Percentiles rank a stretch among this genome's conserved stretches.
phyloP scores from a whole-genome alignment of 2,329 filamentous ascomycete species.

The Aspergillus intermedius region DNA sequence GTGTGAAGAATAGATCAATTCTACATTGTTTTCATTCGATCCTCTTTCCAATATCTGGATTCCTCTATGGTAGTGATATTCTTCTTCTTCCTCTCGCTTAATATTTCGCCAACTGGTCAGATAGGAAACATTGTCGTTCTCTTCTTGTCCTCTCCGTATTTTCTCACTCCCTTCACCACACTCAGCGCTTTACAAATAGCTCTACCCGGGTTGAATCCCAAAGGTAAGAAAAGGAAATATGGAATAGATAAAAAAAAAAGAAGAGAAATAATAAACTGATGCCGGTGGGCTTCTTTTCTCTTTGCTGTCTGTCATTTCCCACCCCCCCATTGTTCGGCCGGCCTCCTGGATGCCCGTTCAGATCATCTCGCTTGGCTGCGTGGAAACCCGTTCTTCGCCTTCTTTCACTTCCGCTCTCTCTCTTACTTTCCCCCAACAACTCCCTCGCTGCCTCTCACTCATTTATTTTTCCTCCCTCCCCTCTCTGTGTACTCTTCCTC shows the following conservation, averaged over 20 bases:
- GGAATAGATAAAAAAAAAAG: background rate
- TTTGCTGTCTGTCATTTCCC: too few relatives aligned
- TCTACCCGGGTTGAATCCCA: too few relatives aligned
- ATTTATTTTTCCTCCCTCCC: background rate
- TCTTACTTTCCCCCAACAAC: background rate
- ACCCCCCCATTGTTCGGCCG: constrained; percentile 5
- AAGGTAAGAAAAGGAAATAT: background rate
- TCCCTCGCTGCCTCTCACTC: background rate
- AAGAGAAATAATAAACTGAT: constrained; percentile 12
- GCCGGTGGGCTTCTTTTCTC: constrained; percentile 17
- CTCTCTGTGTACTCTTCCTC: background rate
- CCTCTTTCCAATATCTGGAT: background rate
- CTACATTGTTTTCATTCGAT: background rate
- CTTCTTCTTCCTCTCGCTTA: background rate
- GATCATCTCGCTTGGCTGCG: background rate
- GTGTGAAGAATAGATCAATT: too few relatives aligned
- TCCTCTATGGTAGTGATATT: background rate
- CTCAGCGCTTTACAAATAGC: background rate
- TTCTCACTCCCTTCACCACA: constrained; percentile 4
- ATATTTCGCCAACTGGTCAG: too few relatives aligned
- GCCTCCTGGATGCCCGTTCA: background rate
- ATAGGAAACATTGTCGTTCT: background rate
- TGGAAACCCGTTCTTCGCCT: too few relatives aligned
- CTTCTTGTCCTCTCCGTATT: constrained; percentile 3
- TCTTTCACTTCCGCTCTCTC: too few relatives aligned